Base-by-base conservation (phyloP, 2,329 filamentous ascomycete genomes). In the Colletotrichum aenigma region DNA sequence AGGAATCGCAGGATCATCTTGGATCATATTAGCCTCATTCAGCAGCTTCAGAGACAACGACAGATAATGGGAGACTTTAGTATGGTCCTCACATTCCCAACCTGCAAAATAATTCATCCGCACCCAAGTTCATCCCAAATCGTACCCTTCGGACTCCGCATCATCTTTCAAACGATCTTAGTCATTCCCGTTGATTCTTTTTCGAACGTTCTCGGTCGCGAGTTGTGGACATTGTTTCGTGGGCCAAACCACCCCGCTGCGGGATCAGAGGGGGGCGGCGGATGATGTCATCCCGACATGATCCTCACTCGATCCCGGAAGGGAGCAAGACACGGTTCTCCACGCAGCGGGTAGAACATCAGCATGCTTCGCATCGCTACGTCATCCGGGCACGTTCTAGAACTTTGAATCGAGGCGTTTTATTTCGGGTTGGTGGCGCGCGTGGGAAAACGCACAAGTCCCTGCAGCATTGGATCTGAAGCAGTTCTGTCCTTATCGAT, bases 241-340 rank as follows among this genome's bases (percentile, higher is more conserved):
- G 36, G n/a, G 32, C 16, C 26, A 65, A 65, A 18, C 36, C 38
- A 43, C 38, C 18, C 38, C 38, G 38, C 38, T 48, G 18, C 18
- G 18, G 18, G 26, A 62, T 28, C 12, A 67, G 69, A 72, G 36
- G 69, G 38, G 55, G 16, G 43, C 18, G 43, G 43, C 43, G 2
- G 30, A 43, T 75, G 73, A 75, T 73, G 73, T 75, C 73, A 75
- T 75, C n/a, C 21, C 62, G 32, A 64, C 32, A 73, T 62, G 69
- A 48, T 15, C 30, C 28, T 43, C 73, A 36, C 30, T 36, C 38
- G 32, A 13, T 52, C 43, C 43, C 43, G 10, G 21, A 52, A 52
- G n/a, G n/a, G 16, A 43, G 38, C 38, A 18, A 52, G 43, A 52
- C 43, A 52, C 43, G 43, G 43, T 21, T 10, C 56, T 30, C 32